These are phyloP conservation scores for Sphagnurus paluster DNA, from an alignment of 1,284 basidiomycete genomes.

Conservation along the genomic window DNA sequence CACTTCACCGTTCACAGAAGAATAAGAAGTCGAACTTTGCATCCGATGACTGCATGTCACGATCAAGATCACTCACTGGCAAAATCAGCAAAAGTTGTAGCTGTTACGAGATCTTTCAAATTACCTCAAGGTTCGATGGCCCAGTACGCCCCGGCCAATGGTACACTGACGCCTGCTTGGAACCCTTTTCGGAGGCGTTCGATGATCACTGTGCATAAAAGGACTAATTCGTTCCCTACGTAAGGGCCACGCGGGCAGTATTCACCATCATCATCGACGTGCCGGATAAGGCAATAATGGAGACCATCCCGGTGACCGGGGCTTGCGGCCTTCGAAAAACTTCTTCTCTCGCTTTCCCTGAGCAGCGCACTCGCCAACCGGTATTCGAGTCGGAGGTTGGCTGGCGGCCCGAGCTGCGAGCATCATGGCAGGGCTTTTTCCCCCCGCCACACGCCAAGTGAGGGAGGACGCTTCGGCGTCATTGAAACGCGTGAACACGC, in stretches of 20 bases:
- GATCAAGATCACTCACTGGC: neutral
- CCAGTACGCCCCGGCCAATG: constrained; percentile 2
- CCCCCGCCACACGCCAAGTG: too few relatives aligned
- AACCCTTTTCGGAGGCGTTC: constrained; percentile 10
- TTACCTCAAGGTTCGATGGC: constrained; percentile 18
- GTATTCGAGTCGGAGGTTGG: too few relatives aligned
- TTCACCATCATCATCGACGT: constrained; percentile 6
- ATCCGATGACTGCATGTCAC: constrained; percentile 14
- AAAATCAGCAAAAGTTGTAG: neutral
- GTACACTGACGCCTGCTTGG: constrained; percentile 6
- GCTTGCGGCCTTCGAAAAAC: constrained; percentile 7
- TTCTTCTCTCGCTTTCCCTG: too few relatives aligned
- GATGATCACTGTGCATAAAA: constrained; percentile 16
- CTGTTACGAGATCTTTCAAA: constrained; percentile 16
- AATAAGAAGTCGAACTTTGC: constrained; percentile 8
- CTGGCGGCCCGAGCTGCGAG: too few relatives aligned
- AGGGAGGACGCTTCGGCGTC: too few relatives aligned
- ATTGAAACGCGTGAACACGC: too few relatives aligned
- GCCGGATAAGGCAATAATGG: constrained; percentile 2
- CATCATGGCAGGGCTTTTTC: too few relatives aligned
- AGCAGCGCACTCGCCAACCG: too few relatives aligned
- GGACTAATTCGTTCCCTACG: constrained; percentile 19
- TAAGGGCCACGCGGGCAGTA: constrained; percentile 9
- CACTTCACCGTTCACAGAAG: constrained; percentile 7
- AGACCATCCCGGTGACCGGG: constrained; percentile 9